phyloP scores from a whole-genome alignment of 805 yeast species.

The Candida succiphila region DNA sequence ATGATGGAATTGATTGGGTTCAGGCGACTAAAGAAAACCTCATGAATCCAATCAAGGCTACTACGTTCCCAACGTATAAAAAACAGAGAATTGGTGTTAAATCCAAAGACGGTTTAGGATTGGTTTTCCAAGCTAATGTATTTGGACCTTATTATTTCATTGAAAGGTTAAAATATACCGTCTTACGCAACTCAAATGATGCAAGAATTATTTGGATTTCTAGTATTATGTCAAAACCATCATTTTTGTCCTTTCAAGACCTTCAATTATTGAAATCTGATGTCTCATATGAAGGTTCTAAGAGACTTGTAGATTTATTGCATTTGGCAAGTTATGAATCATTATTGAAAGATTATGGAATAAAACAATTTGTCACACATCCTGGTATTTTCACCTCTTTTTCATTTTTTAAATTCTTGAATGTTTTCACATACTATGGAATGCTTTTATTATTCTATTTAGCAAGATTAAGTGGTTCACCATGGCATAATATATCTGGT shows the following conservation, averaged over 20 bases:
- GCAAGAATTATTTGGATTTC: slow-evolving; percentile 81
- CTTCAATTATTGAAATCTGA: slow-evolving; percentile 55
- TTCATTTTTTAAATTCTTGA: slow-evolving; percentile 68
- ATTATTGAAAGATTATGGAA: slow-evolving; percentile 36
- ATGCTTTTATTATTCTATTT: slow-evolving; percentile 79
- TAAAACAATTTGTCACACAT: slow-evolving; percentile 71
- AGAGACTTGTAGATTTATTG: slow-evolving; percentile 72
- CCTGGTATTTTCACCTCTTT: slow-evolving; percentile 91
- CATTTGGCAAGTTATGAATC: slow-evolving; percentile 61
- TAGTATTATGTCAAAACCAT: slow-evolving; percentile 71
- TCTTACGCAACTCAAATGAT: slow-evolving; percentile 34
- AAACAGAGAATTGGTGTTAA: slow-evolving; percentile 71
- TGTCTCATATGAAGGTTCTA: slow-evolving; percentile 86
- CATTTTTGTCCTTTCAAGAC: slow-evolving; percentile 64
- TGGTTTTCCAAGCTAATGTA: slow-evolving; percentile 92
- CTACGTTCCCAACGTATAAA: slow-evolving; percentile 83
- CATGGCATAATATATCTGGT: slow-evolving; percentile 83
- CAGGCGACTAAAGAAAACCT: slow-evolving; percentile 64
- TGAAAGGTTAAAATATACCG: slow-evolving; percentile 47
- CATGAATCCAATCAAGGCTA: slow-evolving; percentile 63
- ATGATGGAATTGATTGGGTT: slow-evolving; percentile 79
- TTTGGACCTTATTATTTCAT: slow-evolving; percentile 88
- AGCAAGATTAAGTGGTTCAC: slow-evolving; percentile 75
- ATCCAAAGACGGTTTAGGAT: slow-evolving; percentile 72
- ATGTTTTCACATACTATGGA: slow-evolving; percentile 71